Conservation (phyloP, 2,329 filamentous ascomycete genomes). For the Fusarium foetens region DNA sequence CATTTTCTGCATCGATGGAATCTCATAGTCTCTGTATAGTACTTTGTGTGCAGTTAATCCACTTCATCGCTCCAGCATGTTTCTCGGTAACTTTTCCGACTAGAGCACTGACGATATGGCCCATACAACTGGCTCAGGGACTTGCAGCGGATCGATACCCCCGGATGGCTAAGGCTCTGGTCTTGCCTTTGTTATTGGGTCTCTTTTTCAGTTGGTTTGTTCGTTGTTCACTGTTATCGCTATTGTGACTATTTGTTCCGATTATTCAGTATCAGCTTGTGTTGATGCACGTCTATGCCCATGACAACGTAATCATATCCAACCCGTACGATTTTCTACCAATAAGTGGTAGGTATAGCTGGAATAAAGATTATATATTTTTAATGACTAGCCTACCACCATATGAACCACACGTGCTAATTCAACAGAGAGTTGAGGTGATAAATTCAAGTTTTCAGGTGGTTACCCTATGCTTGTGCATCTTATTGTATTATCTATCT, state of each 20-base stretch:
- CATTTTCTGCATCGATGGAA: not conserved
- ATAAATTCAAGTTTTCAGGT: no score
- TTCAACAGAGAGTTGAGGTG: no score
- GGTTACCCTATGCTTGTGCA: not conserved
- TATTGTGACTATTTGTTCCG: no score
- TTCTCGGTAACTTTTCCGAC: slow-evolving; percentile 15
- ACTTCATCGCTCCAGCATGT: not conserved
- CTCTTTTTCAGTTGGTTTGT: not conserved
- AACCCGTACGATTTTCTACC: not conserved
- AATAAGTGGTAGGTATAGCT: not conserved
- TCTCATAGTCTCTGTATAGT: not conserved
- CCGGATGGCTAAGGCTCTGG: not conserved
- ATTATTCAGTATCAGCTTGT: not conserved
- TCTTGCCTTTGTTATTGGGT: not conserved
- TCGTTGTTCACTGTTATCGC: not conserved
- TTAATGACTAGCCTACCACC: no score
- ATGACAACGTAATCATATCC: no score
- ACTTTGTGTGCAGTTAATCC: not conserved
- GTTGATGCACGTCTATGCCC: not conserved
- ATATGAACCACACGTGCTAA: not conserved
- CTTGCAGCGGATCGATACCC: slow-evolving; percentile 12
- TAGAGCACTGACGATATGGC: slow-evolving; percentile 12
- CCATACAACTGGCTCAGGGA: slow-evolving; percentile 1
- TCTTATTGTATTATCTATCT: not conserved
- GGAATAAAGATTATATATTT: not conserved